phyloP scores from a whole-genome alignment of 768 basidiomycete species.

The Rhodocollybia butyracea region DNA sequence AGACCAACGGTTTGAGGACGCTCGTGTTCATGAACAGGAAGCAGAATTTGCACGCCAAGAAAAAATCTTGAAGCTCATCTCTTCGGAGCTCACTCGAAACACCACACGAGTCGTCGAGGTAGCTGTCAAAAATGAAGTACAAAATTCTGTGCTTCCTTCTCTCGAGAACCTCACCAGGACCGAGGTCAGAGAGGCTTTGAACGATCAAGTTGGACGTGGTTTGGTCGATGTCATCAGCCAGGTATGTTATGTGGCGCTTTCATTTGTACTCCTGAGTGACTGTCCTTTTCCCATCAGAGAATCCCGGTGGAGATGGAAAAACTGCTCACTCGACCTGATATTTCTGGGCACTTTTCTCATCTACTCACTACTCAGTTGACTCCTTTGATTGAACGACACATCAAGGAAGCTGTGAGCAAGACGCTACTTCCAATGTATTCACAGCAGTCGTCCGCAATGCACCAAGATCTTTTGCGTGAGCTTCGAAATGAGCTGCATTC shows the following conservation, averaged over 20 bases:
- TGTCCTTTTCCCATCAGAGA: conserved; percentile 38
- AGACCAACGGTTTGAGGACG: conserved; percentile 87
- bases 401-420: conserved; percentile 76
- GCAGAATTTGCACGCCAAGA: conserved; percentile 85
- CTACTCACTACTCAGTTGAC: conserved; percentile 69
- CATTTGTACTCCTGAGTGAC: conserved; percentile 11
- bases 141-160: conserved; percentile 78
- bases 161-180: conserved; percentile 78
- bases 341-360: conserved; percentile 73
- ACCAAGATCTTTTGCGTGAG: conserved; percentile 77
- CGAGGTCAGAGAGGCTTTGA: conserved; percentile 76
- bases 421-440: conserved; percentile 74
- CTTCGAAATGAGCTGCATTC: conserved; percentile 71
- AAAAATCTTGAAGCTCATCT: conserved; percentile 86
- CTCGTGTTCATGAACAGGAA: conserved; percentile 70
- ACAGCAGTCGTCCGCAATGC: conserved; percentile 70
- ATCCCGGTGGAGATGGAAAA: conserved; percentile 80
- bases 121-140: conserved; percentile 84
- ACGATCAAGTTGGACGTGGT: conserved; percentile 73
- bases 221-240: conserved; percentile 70
- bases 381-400: conserved; percentile 75
- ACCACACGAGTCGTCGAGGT: conserved; percentile 87
- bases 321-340: conserved; percentile 69
- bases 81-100: conserved; percentile 81
- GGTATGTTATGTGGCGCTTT: conserved; percentile 38